Evolutionary conservation across 2,329 filamentous ascomycete genomes (phyloP), one percentile per base, ranked within the genome.

Genomic region (Claviceps pazoutovae): DNA sequence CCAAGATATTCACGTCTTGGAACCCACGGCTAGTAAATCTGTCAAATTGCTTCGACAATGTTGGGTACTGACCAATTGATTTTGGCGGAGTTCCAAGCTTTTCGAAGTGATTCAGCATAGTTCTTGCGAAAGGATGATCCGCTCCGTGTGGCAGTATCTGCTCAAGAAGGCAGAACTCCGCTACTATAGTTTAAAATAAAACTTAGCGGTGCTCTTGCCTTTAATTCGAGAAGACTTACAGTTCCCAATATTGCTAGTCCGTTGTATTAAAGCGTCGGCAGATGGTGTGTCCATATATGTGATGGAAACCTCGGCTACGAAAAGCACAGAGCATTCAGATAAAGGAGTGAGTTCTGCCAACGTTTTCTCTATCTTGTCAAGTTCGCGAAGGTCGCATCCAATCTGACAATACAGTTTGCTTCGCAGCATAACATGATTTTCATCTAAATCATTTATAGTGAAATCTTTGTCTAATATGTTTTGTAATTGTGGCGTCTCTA

Each of bases 251-350:
- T 70, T 78, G 51, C 80, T 79, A n/a, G 86, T 83, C 88, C 88
- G 96, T 49, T 74, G 64, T 34, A 96, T 82, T 8, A 96, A 72
- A 16, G 76, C 73, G 69, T 95, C 83, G 5, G 88, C 82, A 42
- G 80, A 81, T 21, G 76, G 65, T 2, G 80, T 79, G 52, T 88
- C 81, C 87, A 95, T 94, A 60, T 95, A 95, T 1, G 88, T 93
- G 42, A 95, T 79, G 3, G 89, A 94, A 14, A 95, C 89, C 67
- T 97, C 91, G 1, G 89, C 89, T 26, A 89, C 77, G 60, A 93
- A 95, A 23, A 96, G 71, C 2, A 95, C 76, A 2, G 76, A 73
- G 53, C 78, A 80, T 7, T 78, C 69, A 1, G 74, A 63, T 16
- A 83, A 63, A 41, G 83, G 71, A 2, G 88, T 63, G 45, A 84